phyloP scores from a whole-genome alignment of 208 protist species.

The Pavlovales sp. region DNA sequence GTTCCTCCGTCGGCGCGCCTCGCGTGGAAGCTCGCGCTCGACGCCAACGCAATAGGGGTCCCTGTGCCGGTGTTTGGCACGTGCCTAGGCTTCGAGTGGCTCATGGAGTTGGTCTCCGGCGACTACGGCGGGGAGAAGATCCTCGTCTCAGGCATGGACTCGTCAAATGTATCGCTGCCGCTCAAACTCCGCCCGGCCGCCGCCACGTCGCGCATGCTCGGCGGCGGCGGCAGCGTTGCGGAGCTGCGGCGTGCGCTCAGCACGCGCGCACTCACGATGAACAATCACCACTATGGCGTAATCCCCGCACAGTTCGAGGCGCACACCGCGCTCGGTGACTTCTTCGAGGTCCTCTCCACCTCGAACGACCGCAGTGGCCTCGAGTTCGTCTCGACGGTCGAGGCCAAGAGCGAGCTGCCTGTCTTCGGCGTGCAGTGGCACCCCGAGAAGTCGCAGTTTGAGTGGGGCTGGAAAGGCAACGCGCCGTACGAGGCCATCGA shows the following conservation, averaged over 20 bases:
- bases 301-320: neutral
- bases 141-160: neutral
- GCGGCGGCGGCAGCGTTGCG: neutral
- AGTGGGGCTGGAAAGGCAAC: neutral
- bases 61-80: conserved; percentile 6
- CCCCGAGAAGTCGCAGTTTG: neutral
- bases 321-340: neutral
- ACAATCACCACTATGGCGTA: neutral
- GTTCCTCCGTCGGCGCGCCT: too few relatives aligned
- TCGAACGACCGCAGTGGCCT: neutral
- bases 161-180: neutral
- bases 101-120: neutral
- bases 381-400: neutral
- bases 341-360: neutral
- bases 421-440: neutral
- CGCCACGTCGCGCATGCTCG: neutral
- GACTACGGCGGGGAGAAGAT: conserved; percentile 9
- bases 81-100: conserved; percentile 28
- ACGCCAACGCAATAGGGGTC: neutral
- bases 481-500: neutral
- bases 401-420: neutral
- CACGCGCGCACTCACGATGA: neutral
- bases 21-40: neutral
- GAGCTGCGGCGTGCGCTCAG: neutral
- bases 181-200: neutral